Evolutionary conservation across 352 stramenopile species (phyloP), one percentile per base, ranked within the genome.

Genomic region (Globisporangium cederbergense): DNA sequence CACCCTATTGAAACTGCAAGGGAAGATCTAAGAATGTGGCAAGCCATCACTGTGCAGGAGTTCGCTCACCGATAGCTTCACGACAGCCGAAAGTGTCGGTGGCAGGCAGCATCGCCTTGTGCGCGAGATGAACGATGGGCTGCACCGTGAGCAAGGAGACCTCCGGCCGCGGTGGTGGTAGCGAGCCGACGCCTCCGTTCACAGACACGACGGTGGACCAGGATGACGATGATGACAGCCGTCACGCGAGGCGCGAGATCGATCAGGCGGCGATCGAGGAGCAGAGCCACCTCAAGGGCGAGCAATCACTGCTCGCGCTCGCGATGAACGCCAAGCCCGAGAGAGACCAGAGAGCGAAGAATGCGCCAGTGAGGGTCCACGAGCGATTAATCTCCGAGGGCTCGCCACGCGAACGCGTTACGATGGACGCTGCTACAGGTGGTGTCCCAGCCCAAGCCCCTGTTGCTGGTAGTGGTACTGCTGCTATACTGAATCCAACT

Each of bases 231-330:
- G 32, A 66, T 8, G 38, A 45, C 22, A 25, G 22, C 6, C 10
- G 14, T 28, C 6, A 16, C 42, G 20, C 40, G 8, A 30, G 9
- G 20, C 42, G 40, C 2, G 10, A 36, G 42, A 38, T 66, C 42
- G 51, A 66, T 30, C 28, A 13, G 28, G 42, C 60, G 14, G 60
- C 60, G 30, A 66, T 66, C 13, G 60, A 66, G 42, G 51, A 56
- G 51, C 51, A 55, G 60, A 66, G 60, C 34, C 51, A 66, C 7
- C 4, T 55, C 28, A 60, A 66, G 4, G 60, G 60, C 51, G 60
- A 66, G 60, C 60, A 66, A 43, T 66, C 51, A 28, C 54, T 66
- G 36, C 42, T 66, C 11, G 60, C 60, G 51, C 60, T 66, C 14
- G 60, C 51, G 20, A 66, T 66, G 51, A 56, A 42, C 20, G 51